These are phyloP conservation scores for Rhizophagus clarus DNA, from an alignment of 192 early-diverging fungal species.

Conservation along the genomic window DNA sequence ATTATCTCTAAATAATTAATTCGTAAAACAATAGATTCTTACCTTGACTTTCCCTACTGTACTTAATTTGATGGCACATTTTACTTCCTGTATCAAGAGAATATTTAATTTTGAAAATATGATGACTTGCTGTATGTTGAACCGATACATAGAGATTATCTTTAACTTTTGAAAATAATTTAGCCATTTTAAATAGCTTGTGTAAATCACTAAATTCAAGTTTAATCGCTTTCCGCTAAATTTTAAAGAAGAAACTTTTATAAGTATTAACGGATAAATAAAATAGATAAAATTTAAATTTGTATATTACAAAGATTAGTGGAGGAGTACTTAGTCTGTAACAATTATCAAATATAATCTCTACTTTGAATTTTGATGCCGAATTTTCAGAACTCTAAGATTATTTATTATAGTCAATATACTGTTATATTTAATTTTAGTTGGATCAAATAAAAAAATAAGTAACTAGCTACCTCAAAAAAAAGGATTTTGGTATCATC, in stretches of 20 bases:
- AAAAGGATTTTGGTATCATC: background rate
- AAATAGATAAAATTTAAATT: background rate
- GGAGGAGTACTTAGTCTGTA: background rate
- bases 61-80: background rate
- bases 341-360: background rate
- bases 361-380: background rate
- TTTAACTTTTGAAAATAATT: background rate
- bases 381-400: background rate
- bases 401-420: background rate
- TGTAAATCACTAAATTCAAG: background rate
- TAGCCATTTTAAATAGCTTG: background rate
- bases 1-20: background rate
- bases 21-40: background rate
- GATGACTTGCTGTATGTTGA: background rate
- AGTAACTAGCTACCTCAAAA: background rate
- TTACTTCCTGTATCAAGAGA: background rate
- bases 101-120: background rate
- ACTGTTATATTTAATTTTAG: background rate
- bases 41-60: background rate
- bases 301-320: background rate
- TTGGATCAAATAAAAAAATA: background rate
- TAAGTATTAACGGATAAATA: background rate
- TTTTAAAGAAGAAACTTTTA: background rate
- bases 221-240: background rate
- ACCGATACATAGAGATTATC: background rate